These are phyloP conservation scores for Serpula lacrymans DNA, from an alignment of 768 basidiomycete genomes.

Conservation along the genomic window DNA sequence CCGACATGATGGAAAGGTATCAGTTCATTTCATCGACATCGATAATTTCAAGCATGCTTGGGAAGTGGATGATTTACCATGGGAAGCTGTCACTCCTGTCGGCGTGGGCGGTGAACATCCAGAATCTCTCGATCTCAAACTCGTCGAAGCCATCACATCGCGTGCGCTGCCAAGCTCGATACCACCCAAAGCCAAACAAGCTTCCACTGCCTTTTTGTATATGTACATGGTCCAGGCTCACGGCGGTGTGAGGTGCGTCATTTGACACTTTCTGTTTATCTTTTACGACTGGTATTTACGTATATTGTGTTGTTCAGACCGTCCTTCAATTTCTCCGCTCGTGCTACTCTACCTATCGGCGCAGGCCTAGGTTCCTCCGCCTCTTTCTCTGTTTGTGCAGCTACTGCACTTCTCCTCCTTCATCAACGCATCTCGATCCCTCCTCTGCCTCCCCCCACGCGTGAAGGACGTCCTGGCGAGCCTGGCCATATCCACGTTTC, in stretches of 20 bases:
- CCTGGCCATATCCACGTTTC: slow-evolving; percentile 59
- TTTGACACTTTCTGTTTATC: slow-evolving; percentile 6
- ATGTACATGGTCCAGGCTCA: slow-evolving; percentile 81
- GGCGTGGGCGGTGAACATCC: slow-evolving; percentile 51
- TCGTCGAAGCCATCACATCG: slow-evolving; percentile 68
- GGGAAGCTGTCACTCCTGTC: slow-evolving; percentile 64
- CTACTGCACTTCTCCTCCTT: slow-evolving; percentile 75
- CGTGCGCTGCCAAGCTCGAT: slow-evolving; percentile 33
- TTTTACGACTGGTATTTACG: slow-evolving; percentile 14
- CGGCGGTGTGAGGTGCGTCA: slow-evolving; percentile 51
- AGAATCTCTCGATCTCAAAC: slow-evolving; percentile 65
- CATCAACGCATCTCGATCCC: slow-evolving; percentile 64
- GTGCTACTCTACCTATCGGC: slow-evolving; percentile 88
- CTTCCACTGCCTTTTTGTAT: slow-evolving; percentile 82
- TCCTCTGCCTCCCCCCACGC: slow-evolving; percentile 44
- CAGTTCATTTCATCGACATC: slow-evolving; percentile 78
- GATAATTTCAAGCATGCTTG: slow-evolving; percentile 77
- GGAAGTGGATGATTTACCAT: slow-evolving; percentile 74
- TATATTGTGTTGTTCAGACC: slow-evolving; percentile 47
- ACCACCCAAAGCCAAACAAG: slow-evolving; percentile 37
- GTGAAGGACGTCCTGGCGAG: slow-evolving; percentile 25
- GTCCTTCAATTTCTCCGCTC: slow-evolving; percentile 74
- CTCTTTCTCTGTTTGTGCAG: slow-evolving; percentile 86
- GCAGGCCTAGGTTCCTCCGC: slow-evolving; percentile 98
- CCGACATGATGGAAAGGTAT: slow-evolving; percentile 67